Percentiles rank a stretch among this genome's conserved stretches.
Conservation (phyloP, 2,329 filamentous ascomycete species). For the Apiospora pterosperma region DNA sequence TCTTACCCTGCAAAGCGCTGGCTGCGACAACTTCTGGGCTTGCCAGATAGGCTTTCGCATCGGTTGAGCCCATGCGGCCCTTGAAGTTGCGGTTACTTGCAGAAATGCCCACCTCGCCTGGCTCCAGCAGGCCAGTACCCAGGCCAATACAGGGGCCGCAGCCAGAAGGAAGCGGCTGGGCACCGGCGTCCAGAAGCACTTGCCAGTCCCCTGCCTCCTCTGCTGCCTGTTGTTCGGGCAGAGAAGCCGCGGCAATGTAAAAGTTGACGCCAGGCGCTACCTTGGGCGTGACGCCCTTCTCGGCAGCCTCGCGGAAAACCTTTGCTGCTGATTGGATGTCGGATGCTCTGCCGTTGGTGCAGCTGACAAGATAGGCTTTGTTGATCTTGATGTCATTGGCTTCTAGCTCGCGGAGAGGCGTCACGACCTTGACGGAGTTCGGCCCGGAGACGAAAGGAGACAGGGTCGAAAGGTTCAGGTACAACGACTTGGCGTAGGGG, state of each 20-base stretch:
- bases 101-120: conserved; percentile 81
- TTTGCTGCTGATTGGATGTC: conserved; percentile 79
- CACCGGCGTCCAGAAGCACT: conserved; percentile 75
- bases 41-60: conserved; percentile 80
- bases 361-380: conserved; percentile 85
- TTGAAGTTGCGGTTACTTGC: conserved; percentile 89
- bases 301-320: conserved; percentile 78
- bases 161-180: conserved; percentile 63
- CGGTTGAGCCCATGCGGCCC: conserved; percentile 79
- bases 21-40: conserved; percentile 92
- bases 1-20: conserved; percentile 71
- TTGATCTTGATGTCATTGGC: conserved; percentile 72
- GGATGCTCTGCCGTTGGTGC: conserved; percentile 80
- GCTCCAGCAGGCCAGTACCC: conserved; percentile 71
- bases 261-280: conserved; percentile 75
- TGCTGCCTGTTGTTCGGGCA: conserved; percentile 70
- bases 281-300: conserved; percentile 61
- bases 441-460: conserved; percentile 83
- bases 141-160: conserved; percentile 88
- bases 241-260: conserved; percentile 86
- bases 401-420: conserved; percentile 71
- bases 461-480: conserved; percentile 77
- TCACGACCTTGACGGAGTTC: conserved; percentile 86
- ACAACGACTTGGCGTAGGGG: conserved; percentile 78
- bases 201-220: conserved; percentile 87